phyloP scores from a whole-genome alignment of 345 rosid species.

The Bruguiera sexangula region DNA sequence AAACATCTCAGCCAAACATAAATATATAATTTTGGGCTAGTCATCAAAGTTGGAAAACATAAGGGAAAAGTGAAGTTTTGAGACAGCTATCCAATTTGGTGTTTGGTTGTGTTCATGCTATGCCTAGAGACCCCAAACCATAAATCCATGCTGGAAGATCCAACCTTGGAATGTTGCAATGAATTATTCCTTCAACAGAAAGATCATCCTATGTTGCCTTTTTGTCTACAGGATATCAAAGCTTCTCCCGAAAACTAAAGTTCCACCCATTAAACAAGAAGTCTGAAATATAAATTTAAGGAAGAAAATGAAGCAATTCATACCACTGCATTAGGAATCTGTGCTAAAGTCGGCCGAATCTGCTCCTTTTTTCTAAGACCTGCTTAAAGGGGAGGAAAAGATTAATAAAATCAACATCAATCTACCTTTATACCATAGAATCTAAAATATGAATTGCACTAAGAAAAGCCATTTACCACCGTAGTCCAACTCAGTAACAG shows the following conservation, averaged over 20 bases:
- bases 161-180: background rate
- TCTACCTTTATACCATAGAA: background rate
- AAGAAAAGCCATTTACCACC: constrained; percentile 26
- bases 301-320: background rate
- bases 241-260: no score
- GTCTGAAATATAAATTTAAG: background rate
- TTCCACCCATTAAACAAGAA: background rate
- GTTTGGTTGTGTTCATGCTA: no score
- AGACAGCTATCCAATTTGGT: no score
- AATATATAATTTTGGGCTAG: no score
- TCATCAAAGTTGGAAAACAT: no score
- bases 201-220: background rate
- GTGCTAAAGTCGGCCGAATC: constrained; percentile 7
- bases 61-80: no score
- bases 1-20: no score
- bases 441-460: background rate
- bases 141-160: background rate
- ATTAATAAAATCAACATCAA: constrained; percentile 3
- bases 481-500: constrained; percentile 45
- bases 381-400: constrained; percentile 10
- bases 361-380: constrained; percentile 29
- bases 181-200: background rate
- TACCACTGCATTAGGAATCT: constrained; percentile 26
- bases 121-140: no score
- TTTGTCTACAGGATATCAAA: background rate